Conservation (phyloP, 495 filamentous ascomycete species). For the Penicillium antarcticum region DNA sequence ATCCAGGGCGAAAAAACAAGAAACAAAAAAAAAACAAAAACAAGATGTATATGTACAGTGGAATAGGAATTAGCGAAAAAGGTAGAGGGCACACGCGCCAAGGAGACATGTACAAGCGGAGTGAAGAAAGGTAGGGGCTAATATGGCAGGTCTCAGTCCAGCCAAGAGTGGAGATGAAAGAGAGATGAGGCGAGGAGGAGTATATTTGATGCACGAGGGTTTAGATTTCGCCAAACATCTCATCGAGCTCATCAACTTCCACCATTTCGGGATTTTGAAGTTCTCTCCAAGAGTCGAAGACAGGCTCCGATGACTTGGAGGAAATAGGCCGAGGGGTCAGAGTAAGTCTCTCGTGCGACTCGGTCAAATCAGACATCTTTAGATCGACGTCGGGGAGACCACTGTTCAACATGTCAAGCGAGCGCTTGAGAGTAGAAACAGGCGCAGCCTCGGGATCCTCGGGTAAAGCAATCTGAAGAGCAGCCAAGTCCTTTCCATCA, state of each 20-base stretch:
- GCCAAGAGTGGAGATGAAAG: constrained; percentile 15
- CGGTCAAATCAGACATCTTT: constrained; percentile 44
- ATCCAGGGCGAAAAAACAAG: constrained; percentile 24
- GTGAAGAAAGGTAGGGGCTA: constrained; percentile 11
- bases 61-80: constrained; percentile 20
- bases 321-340: constrained; percentile 41
- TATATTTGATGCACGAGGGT: not conserved
- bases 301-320: constrained; percentile 37
- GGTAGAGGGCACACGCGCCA: constrained; percentile 12
- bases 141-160: constrained; percentile 11
- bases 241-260: constrained; percentile 88
- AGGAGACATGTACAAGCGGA: constrained; percentile 30
- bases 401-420: constrained; percentile 45
- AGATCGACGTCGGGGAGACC: constrained; percentile 42
- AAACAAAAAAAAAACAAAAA: constrained; percentile 7
- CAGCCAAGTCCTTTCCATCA: constrained; percentile 24
- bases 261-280: constrained; percentile 82
- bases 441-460: constrained; percentile 27
- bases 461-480: constrained; percentile 37
- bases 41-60: constrained; percentile 38
- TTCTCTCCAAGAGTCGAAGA: constrained; percentile 54
- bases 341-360: constrained; percentile 39
- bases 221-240: constrained; percentile 63
- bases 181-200: not conserved
- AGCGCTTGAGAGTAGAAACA: constrained; percentile 40